A percentile compares a stretch with the other conserved stretches of the same genome.
Conservation (phyloP, 441 rosid species). For the Eutrema salsugineum region DNA sequence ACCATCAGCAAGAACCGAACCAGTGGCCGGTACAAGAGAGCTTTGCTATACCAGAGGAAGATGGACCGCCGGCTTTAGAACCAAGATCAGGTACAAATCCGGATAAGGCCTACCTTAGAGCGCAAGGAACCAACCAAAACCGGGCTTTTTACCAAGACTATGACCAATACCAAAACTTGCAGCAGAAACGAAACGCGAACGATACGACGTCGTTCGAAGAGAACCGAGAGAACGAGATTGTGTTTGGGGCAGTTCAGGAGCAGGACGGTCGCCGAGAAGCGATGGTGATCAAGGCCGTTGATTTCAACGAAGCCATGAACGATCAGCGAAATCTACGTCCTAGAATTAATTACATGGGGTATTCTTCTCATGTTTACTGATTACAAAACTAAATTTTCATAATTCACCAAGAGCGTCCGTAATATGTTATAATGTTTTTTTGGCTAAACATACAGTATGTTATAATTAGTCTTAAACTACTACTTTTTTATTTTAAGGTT, state of each 20-base stretch:
- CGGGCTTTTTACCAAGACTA: slow-evolving; percentile 39
- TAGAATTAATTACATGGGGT: slow-evolving; percentile 42
- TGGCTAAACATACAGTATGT: too few relatives aligned
- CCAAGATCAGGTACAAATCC: slow-evolving; percentile 44
- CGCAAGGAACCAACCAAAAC: slow-evolving; percentile 47
- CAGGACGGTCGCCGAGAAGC: slow-evolving; percentile 87
- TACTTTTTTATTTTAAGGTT: neutral
- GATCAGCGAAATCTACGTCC: slow-evolving; percentile 67
- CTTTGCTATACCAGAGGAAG: slow-evolving; percentile 70
- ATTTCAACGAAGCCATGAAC: slow-evolving; percentile 57
- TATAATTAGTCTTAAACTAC: neutral
- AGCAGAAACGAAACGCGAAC: slow-evolving; percentile 39
- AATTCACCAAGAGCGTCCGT: neutral
- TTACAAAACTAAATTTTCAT: neutral
- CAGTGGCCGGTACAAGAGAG: slow-evolving; percentile 88
- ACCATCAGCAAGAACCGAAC: slow-evolving; percentile 54
- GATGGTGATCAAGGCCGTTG: slow-evolving; percentile 89
- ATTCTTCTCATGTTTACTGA: slow-evolving; percentile 34
- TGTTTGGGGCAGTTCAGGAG: slow-evolving; percentile 90
- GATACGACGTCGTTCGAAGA: slow-evolving; percentile 64
- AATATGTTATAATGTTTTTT: neutral
- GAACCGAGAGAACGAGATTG: slow-evolving; percentile 71
- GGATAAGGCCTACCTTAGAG: slow-evolving; percentile 49
- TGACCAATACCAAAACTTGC: slow-evolving; percentile 38
- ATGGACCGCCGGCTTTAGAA: slow-evolving; percentile 78